Conservation (phyloP, 2,329 filamentous ascomycete species). For the Nemania sp. region DNA sequence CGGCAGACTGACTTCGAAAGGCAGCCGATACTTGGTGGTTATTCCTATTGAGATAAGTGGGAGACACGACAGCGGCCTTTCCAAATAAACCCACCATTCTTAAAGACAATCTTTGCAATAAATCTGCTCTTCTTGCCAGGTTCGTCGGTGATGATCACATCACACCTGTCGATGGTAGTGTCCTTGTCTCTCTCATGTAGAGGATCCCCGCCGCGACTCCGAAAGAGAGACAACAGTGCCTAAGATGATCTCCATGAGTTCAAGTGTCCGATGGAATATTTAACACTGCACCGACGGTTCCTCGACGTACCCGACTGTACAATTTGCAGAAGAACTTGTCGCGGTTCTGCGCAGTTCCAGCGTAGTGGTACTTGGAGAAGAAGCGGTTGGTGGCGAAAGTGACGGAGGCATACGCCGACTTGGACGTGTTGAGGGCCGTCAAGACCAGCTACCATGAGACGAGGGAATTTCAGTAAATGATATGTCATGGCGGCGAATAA, state of each 20-base stretch:
- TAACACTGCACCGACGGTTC: neutral
- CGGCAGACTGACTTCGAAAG: slow-evolving; percentile 74
- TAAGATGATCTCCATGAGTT: slow-evolving; percentile 36
- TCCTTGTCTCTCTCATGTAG: slow-evolving; percentile 65
- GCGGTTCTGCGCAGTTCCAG: slow-evolving; percentile 54
- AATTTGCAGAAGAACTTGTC: slow-evolving; percentile 75
- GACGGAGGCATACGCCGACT: slow-evolving; percentile 78
- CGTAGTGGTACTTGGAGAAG: slow-evolving; percentile 73
- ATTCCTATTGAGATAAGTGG: slow-evolving; percentile 55
- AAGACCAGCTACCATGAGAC: slow-evolving; percentile 63
- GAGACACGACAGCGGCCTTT: neutral
- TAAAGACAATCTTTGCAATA: slow-evolving; percentile 73
- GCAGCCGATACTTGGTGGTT: slow-evolving; percentile 76
- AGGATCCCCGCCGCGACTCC: slow-evolving; percentile 65
- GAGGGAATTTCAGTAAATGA: slow-evolving; percentile 15
- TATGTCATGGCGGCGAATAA: neutral
- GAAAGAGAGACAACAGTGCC: slow-evolving; percentile 75
- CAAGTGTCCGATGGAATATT: neutral
- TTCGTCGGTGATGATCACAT: slow-evolving; percentile 74
- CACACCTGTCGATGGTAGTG: slow-evolving; percentile 73
- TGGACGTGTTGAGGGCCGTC: slow-evolving; percentile 78
- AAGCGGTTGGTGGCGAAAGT: slow-evolving; percentile 69
- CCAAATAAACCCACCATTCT: slow-evolving; percentile 58
- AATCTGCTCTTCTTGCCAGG: slow-evolving; percentile 73
- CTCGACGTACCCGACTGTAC: slow-evolving; percentile 64